These are phyloP conservation scores for Helianthus tuberosus DNA, from an alignment of 129 eudicot genomes.

Conservation along the genomic window DNA sequence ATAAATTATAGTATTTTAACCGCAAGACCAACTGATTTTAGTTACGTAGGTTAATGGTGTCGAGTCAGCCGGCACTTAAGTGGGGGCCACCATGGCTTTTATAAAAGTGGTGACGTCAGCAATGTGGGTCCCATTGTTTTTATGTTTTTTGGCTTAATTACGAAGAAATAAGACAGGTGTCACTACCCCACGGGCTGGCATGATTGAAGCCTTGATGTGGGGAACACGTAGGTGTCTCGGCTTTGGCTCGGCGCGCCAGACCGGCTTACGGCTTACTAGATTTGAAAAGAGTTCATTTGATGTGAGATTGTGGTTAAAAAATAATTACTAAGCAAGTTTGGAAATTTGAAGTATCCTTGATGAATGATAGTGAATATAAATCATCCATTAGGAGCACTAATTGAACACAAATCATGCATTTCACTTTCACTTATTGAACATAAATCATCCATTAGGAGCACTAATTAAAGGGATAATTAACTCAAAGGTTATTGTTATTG, in stretches of 20 bases:
- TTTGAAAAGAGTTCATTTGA: background rate
- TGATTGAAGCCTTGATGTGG: conserved; percentile 26
- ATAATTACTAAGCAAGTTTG: no score
- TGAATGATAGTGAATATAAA: no score
- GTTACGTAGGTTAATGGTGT: conserved; percentile 43
- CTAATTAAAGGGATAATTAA: no score
- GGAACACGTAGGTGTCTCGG: conserved; percentile 28
- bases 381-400: no score
- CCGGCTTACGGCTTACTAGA: background rate
- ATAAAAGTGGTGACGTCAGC: conserved; percentile 42
- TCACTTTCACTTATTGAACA: no score
- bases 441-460: no score
- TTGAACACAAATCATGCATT: no score
- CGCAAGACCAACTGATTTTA: conserved; percentile 19
- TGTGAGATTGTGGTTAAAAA: background rate
- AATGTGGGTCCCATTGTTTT: conserved; percentile 39
- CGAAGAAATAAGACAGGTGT: conserved; percentile 64
- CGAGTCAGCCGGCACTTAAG: conserved; percentile 75
- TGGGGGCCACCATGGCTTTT: conserved; percentile 40
- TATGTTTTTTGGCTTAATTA: conserved; percentile 52
- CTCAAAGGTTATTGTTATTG: no score
- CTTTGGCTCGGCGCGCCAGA: conserved; percentile 27
- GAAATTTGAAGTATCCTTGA: no score
- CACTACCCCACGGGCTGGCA: conserved; percentile 1
- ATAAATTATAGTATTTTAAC: conserved; percentile 10